These are phyloP conservation scores for Zymoseptoria pseudotritici DNA, from an alignment of 2,329 filamentous ascomycete species.

Conservation along the genomic window DNA sequence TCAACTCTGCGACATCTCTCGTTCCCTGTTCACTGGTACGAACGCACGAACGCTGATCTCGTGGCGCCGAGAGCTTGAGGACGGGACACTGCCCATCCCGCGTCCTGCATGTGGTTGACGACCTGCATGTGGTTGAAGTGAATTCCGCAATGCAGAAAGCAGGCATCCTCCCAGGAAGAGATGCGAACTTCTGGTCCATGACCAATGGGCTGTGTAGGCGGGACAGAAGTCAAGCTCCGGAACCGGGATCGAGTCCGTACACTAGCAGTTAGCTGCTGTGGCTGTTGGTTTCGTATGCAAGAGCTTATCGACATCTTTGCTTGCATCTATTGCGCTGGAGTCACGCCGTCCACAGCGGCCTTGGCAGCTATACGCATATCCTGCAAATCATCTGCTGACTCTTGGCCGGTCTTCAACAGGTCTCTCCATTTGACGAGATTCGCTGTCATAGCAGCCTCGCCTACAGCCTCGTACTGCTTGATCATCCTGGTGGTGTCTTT, in stretches of 20 bases:
- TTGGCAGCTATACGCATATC: slow-evolving; percentile 24
- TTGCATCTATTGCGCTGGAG: neutral
- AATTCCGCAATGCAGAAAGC: neutral
- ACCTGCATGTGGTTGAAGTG: neutral
- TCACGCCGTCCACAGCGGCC: slow-evolving; percentile 13
- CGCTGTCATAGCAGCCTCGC: slow-evolving; percentile 17
- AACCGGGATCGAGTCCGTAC: too few relatives aligned
- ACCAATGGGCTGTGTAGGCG: neutral
- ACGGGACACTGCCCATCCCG: neutral
- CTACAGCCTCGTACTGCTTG: slow-evolving; percentile 20
- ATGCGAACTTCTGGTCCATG: neutral
- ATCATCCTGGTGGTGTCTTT: slow-evolving; percentile 33
- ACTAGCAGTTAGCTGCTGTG: too few relatives aligned
- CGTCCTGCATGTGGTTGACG: neutral
- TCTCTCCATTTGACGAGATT: slow-evolving; percentile 25
- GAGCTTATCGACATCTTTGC: too few relatives aligned
- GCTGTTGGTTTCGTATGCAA: too few relatives aligned
- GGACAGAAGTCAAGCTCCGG: neutral
- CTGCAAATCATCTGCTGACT: slow-evolving; percentile 18
- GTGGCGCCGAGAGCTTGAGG: neutral
- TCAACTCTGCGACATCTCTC: neutral
- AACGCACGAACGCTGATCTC: neutral
- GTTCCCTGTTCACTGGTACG: too few relatives aligned
- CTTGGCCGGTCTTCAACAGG: slow-evolving; percentile 22
- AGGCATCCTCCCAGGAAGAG: neutral